phyloP scores from a whole-genome alignment of 352 stramenopile species.

The Phytopythium kandeliae region DNA sequence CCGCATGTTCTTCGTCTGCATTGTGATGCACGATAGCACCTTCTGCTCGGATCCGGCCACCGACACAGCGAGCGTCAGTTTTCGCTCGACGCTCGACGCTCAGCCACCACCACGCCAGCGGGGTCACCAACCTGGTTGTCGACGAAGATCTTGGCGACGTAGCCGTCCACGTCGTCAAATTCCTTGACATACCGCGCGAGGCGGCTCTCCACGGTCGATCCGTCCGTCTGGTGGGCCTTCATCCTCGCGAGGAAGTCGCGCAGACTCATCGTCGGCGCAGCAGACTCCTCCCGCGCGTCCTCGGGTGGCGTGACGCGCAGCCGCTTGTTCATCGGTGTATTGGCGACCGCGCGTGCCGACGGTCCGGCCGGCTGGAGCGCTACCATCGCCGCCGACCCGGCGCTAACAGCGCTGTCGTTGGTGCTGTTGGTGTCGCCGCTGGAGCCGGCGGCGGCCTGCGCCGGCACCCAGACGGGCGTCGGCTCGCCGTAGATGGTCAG shows the following conservation, averaged over 20 bases:
- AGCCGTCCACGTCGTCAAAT: slow-evolving; percentile 21
- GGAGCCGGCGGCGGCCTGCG: not conserved
- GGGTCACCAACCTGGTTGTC: slow-evolving; percentile 16
- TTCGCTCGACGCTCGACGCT: too few species aligned
- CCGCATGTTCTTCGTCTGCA: slow-evolving; percentile 33
- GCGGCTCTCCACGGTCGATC: slow-evolving; percentile 17
- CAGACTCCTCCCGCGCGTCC: not conserved
- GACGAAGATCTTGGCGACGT: slow-evolving; percentile 28
- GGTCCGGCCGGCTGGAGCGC: too few species aligned
- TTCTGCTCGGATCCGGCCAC: slow-evolving; percentile 19
- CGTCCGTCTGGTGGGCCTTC: slow-evolving; percentile 1
- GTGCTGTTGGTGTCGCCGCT: not conserved
- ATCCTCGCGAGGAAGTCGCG: slow-evolving; percentile 4
- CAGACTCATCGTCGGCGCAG: slow-evolving; percentile 1
- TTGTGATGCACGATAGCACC: slow-evolving; percentile 27
- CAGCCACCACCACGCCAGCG: too few species aligned
- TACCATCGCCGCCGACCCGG: not conserved
- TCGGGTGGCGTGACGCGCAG: not conserved
- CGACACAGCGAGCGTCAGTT: too few species aligned
- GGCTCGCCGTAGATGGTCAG: slow-evolving; percentile 2
- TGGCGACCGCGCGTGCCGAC: not conserved
- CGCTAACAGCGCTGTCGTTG: not conserved
- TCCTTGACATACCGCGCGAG: slow-evolving; percentile 27
- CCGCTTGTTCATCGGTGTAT: not conserved
- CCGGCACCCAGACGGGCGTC: not conserved